phyloP scores from a whole-genome alignment of 2,329 filamentous ascomycete species.

The Aspergillus tanneri region DNA sequence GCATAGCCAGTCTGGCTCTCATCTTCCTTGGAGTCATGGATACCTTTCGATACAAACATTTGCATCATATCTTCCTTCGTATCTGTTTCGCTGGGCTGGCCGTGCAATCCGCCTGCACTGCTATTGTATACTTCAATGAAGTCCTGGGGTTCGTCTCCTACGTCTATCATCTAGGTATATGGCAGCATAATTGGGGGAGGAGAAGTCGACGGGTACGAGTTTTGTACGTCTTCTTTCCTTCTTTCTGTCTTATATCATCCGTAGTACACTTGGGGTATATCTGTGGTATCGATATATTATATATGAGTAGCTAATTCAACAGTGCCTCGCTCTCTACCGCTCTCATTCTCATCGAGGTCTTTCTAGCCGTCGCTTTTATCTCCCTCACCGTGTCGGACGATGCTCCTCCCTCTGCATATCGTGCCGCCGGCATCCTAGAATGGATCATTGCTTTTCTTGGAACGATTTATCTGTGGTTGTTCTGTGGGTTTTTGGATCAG shows the following conservation, averaged over 20 bases:
- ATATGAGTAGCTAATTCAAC: neutral
- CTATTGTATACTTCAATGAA: conserved; percentile 24
- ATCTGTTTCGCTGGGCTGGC: conserved; percentile 22
- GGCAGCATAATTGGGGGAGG: conserved; percentile 14
- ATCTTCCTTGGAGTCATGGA: conserved; percentile 23
- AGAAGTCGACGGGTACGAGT: conserved; percentile 17
- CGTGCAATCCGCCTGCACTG: conserved; percentile 21
- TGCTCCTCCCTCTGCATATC: conserved; percentile 12
- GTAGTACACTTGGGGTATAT: neutral
- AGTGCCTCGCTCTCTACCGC: conserved; percentile 24
- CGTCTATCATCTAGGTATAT: conserved; percentile 16
- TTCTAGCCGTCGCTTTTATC: conserved; percentile 19
- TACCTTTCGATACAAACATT: conserved; percentile 22
- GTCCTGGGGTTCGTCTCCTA: conserved; percentile 19
- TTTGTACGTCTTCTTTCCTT: conserved; percentile 14
- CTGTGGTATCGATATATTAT: neutral
- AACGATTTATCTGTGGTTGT: conserved; percentile 22
- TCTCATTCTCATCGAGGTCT: conserved; percentile 19
- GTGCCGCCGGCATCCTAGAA: conserved; percentile 20
- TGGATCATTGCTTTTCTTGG: conserved; percentile 25
- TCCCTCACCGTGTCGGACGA: conserved; percentile 18
- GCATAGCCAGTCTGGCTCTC: conserved; percentile 16
- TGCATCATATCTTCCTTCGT: conserved; percentile 20
- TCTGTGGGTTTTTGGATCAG: conserved; percentile 23
- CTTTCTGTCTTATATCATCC: neutral